Base-by-base conservation (phyloP, 208 protist genomes). In the Trypanosoma melophagium region DNA sequence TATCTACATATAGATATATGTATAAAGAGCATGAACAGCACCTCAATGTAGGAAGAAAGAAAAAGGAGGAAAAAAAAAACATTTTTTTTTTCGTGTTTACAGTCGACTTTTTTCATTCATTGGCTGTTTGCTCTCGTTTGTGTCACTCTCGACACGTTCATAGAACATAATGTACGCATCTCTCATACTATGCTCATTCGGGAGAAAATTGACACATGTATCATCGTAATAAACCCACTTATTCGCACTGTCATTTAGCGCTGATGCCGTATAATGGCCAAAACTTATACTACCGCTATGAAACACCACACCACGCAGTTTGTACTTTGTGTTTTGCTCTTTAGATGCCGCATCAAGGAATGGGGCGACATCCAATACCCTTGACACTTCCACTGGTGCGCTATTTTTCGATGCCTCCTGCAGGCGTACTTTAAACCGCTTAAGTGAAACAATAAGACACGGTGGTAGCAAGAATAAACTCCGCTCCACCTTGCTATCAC, bases 201-300 rank as follows among this genome's bases (percentile, higher is more conserved):
- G 47, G 35, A 80, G 57, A 17, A 77, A 24, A 19, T 69, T 77
- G 35, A 74, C 75, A 56, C 61, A 61, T 1, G 75, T 71, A 71
- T 95, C 90, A 75, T 95, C 87, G 71, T 81, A 95, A 60, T 86
- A 66, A 40, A 92, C 78, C 87, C 90, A 95, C 53, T 80, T 74
- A 31, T 76, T 47, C 13, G 71, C 60, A 44, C 54, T 64, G 54
- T 89, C 81, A 50, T 87, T 86, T 59, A 69, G 83, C 14, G 79
- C 80, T 0, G 69, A 51, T 13, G 87, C 87, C 4, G 87, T 95
- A 85, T 95, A 95, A 60, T 95, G 90, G 1, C 90, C 90, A 64
- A 84, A 92, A 52, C 63, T 83, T 38, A 95, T 77, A 17, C 71
- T 83, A 21, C 90, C 90, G 5, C 71, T 79, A 67, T 95, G 90